Evolutionary conservation across 2,329 filamentous ascomycete species (phyloP).

Genomic region (Cercospora zeina): DNA sequence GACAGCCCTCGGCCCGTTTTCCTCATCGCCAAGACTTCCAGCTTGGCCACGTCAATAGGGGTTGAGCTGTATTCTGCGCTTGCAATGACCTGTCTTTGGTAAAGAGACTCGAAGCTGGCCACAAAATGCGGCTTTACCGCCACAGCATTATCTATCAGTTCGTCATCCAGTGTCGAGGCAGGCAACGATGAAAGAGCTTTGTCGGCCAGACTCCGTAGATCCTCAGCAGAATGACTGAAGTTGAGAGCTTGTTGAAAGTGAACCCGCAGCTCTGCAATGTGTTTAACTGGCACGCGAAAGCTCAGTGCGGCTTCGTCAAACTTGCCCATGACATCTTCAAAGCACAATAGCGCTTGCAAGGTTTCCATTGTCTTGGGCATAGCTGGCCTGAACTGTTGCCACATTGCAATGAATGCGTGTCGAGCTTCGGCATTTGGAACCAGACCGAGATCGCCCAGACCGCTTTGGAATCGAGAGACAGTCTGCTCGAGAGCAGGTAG

Average conservation of each 20-base stretch:
- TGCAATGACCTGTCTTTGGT: slow-evolving; percentile 37
- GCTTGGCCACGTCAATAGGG: neutral
- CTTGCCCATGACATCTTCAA: slow-evolving; percentile 50
- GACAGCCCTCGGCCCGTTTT: slow-evolving; percentile 13
- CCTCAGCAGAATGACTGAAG: slow-evolving; percentile 19
- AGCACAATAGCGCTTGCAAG: slow-evolving; percentile 43
- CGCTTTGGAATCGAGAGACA: slow-evolving; percentile 5
- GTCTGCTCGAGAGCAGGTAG: neutral
- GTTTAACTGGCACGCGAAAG: slow-evolving; percentile 32
- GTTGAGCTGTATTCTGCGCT: neutral
- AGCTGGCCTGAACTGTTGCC: slow-evolving; percentile 68
- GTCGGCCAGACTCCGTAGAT: slow-evolving; percentile 27
- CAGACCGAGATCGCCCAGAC: slow-evolving; percentile 13
- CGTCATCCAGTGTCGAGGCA: slow-evolving; percentile 5
- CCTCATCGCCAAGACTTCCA: slow-evolving; percentile 27
- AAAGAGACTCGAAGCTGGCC: slow-evolving; percentile 50
- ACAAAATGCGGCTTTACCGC: slow-evolving; percentile 47
- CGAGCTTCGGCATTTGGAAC: slow-evolving; percentile 21
- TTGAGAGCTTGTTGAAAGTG: slow-evolving; percentile 32
- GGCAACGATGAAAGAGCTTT: slow-evolving; percentile 26
- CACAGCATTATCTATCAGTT: slow-evolving; percentile 15
- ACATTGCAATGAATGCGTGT: slow-evolving; percentile 33
- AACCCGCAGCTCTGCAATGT: slow-evolving; percentile 32
- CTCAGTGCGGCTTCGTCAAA: slow-evolving; percentile 43
- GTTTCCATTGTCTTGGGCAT: slow-evolving; percentile 47